Percentiles rank a stretch among this genome's conserved stretches.
Conservation (phyloP, 257 asterid genomes). For the Solanum pimpinellifolium region DNA sequence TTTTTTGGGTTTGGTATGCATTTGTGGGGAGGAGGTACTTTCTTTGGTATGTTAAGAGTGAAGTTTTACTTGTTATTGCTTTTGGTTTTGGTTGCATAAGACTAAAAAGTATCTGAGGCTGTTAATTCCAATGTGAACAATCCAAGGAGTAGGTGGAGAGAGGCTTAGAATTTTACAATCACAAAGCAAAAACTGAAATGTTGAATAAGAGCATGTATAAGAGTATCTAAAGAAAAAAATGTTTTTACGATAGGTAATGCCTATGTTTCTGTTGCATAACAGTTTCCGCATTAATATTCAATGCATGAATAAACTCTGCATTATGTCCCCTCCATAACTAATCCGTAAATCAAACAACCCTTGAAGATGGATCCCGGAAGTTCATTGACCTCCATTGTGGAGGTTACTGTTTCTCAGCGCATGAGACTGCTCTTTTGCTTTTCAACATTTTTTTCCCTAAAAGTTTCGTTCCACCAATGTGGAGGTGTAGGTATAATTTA, state of each 20-base stretch:
- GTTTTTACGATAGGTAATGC: background rate
- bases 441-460: background rate
- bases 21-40: background rate
- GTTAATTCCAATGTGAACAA: background rate
- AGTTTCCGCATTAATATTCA: background rate
- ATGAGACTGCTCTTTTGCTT: background rate
- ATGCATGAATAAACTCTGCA: background rate
- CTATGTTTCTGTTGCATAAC: background rate
- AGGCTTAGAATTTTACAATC: background rate
- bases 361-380: background rate
- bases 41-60: background rate
- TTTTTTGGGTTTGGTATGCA: background rate
- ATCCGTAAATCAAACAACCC: background rate
- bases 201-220: background rate
- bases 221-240: background rate
- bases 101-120: background rate
- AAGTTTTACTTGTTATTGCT: background rate
- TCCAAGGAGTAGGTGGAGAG: background rate
- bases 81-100: background rate
- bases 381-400: background rate
- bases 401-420: background rate
- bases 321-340: background rate
- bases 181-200: background rate
- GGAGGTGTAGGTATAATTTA: background rate
- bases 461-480: background rate